phyloP scores from a whole-genome alignment of 495 filamentous ascomycete species.

The Hypoxylon fuscum region DNA sequence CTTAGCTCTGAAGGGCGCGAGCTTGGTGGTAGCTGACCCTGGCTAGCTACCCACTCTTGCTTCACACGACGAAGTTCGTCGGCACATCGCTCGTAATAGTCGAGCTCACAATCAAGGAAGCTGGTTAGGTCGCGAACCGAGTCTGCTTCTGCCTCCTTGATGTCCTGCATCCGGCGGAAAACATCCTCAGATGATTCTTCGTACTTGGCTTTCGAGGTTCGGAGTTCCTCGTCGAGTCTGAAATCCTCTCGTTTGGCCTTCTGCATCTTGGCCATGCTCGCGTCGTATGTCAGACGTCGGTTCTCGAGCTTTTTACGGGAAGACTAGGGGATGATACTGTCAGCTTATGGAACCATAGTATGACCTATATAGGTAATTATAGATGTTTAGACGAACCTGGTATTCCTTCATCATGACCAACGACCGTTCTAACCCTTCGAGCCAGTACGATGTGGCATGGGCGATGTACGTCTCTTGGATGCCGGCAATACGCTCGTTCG shows the following conservation, averaged over 20 bases:
- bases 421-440: conserved; percentile 89
- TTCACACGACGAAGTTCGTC: conserved; percentile 68
- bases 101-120: conserved; percentile 90
- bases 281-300: conserved; percentile 90
- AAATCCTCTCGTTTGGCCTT: conserved; percentile 95
- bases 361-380: not conserved
- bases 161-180: conserved; percentile 91
- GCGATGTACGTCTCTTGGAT: conserved; percentile 86
- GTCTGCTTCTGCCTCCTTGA: conserved; percentile 89
- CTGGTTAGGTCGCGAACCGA: conserved; percentile 79
- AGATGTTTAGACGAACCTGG: conserved; percentile 61
- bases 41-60: conserved; percentile 53
- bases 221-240: conserved; percentile 90
- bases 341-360: conserved; percentile 8
- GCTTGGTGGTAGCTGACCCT: conserved; percentile 40
- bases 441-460: conserved; percentile 86
- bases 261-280: conserved; percentile 89
- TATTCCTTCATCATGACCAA: conserved; percentile 98
- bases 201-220: conserved; percentile 92
- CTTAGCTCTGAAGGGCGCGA: conserved; percentile 34
- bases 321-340: conserved; percentile 55
- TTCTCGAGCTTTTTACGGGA: conserved; percentile 95
- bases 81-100: conserved; percentile 88
- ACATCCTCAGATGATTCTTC: conserved; percentile 97
- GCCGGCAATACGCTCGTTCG: conserved; percentile 87